Evolutionary conservation across 106 monocot genomes (phyloP), one percentile per base, ranked within the genome.

Genomic region (Alisma plantagoaquatica): DNA sequence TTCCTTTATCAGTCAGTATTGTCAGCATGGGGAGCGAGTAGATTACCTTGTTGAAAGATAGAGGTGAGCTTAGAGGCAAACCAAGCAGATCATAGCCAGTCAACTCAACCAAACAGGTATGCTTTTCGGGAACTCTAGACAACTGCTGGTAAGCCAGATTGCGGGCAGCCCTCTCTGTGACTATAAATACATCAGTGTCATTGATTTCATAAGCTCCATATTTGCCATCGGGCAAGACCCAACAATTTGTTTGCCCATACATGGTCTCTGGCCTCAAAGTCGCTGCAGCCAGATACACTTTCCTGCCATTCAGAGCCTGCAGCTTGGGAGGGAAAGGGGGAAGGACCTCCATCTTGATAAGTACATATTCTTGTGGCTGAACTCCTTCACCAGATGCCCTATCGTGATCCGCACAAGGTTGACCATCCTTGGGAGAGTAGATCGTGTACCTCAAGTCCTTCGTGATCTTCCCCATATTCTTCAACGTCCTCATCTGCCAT

Each of bases 341-440:
- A 1, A 79, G 14, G 0, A 92, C 83, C 55, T 92, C 76, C 76
- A 92, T 87, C 46, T 92, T 87, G 51, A 92, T 87, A 46, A 92
- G 33, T 19, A 87, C 71, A 54, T 92, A 92, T 3, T 92, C 92
- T 47, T 87, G 92, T 6, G 92, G 82, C 50, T 74, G 92, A 19
- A 87, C 87, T 26, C 92, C 92, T 66, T 92, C 92, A 46, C 92
- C 92, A 0, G 92, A 71, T 8, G 92, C 82, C 43, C 87, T 53
- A 62, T 92, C 87, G 48, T 92, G 92, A 48, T 92, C 92, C n/a
- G 92, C 92, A 71, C 92, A 92, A 27, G 92, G 92, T 53, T 87
- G 92, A 19, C 83, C 79, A 71, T 92, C 92, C 33, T 86, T 62
- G 33, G 86, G 92, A 30, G 92, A 92, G 64, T 74, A 86, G 27